Percentiles rank a stretch among this genome's conserved stretches.
Evolutionary conservation across 345 rosid genomes (phyloP).

Genomic region (Hevea brasiliensis): DNA sequence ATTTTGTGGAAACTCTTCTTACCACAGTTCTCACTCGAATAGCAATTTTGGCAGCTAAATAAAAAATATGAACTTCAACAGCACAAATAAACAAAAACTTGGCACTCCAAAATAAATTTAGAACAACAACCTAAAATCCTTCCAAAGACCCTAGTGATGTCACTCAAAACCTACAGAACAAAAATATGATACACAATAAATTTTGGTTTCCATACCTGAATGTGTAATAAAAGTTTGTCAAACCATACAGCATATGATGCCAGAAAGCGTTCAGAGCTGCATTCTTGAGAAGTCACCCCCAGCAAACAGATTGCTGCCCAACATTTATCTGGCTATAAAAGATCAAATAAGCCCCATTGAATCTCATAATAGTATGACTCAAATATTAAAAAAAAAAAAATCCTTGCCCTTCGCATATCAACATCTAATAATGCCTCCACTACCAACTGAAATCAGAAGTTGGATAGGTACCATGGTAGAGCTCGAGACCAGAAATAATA

Average conservation of each 20-base stretch:
- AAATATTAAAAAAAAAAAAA: background rate
- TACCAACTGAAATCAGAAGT: background rate
- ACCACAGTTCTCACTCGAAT: background rate
- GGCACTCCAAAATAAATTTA: background rate
- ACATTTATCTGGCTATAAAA: conserved; percentile 77
- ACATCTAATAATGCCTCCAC: too few species aligned
- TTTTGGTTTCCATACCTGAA: conserved; percentile 50
- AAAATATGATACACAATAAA: background rate
- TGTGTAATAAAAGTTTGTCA: conserved; percentile 46
- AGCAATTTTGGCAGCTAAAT: background rate
- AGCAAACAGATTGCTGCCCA: conserved; percentile 77
- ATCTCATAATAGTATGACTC: background rate
- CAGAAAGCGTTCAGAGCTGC: conserved; percentile 66
- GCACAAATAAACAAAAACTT: background rate
- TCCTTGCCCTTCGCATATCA: too few species aligned
- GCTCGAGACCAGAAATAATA: conserved; percentile 46
- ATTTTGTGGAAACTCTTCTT: background rate
- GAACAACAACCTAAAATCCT: background rate
- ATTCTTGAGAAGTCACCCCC: conserved; percentile 75
- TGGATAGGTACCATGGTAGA: conserved; percentile 42
- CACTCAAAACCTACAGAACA: background rate
- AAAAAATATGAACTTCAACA: background rate
- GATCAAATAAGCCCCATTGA: background rate
- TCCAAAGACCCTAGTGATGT: background rate
- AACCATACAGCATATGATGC: conserved; percentile 64